Base-by-base conservation (phyloP, 768 basidiomycete species). In the Infundibulicybe gibba region DNA sequence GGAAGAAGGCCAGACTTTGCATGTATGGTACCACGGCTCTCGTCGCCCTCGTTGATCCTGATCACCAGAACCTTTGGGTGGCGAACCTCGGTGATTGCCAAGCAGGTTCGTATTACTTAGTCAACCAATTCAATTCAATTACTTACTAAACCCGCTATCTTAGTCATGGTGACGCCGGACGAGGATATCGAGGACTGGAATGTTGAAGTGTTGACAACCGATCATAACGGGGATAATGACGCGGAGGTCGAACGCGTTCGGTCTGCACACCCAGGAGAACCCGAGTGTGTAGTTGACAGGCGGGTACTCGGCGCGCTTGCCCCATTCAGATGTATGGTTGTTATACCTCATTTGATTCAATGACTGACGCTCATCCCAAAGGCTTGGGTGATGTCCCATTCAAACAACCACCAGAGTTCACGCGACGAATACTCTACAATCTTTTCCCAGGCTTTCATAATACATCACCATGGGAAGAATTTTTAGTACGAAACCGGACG, bases 71-170 rank as follows among this genome's bases (percentile, higher is more conserved):
- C 25, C 25, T 25, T 25, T 25, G 25, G 88, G 66, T 90, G 40
- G 87, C 87, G 5, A 89, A 89, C 57, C 71, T 90, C 20, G 88
- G 88, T 12, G 88, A 90, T 58, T 89, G 85, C 61, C 83, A 86
- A 71, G 85, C 85, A 50, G 72, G 87, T 87, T 52, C 52, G 83
- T 68, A 19, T 38, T 42, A 45, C 50, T 50, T 20, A 35, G 41
- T 43, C 44, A n/a, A n/a, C 15, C 17, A 12, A 20, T 35, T 32
- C 32, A 48, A 31, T 40, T n/a, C 49, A 37, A 40, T 33, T 44
- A n/a, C n/a, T n/a, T n/a, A 49, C 49, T 46, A 37, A 39, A 43
- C 43, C 14, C 33, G 20, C 16, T 45, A 41, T 54, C 55, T 59
- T 48, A 74, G 86, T 74, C 34, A 69, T 82, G 65, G 72, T 80